phyloP scores from a whole-genome alignment of 768 basidiomycete species.

The Lactarius akahatsu region DNA sequence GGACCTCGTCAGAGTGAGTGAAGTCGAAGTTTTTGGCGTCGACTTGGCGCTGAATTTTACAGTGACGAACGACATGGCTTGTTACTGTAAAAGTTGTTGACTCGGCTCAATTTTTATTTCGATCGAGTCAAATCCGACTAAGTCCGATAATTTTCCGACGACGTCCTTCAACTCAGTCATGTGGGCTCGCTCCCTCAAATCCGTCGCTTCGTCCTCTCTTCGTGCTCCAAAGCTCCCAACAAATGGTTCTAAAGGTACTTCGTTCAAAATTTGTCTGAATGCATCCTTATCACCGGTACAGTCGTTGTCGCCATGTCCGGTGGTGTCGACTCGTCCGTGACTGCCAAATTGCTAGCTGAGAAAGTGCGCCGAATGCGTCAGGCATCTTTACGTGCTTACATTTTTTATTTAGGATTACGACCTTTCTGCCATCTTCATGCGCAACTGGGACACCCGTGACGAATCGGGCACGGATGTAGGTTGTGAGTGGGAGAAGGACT shows the following conservation, averaged over 20 bases:
- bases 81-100: not conserved
- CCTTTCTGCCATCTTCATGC: conserved; percentile 89
- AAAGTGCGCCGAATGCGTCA: conserved; percentile 42
- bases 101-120: not conserved
- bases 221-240: conserved; percentile 26
- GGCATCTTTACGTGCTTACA: not conserved
- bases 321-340: conserved; percentile 91
- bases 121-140: conserved; percentile 13
- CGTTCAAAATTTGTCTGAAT: not conserved
- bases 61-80: conserved; percentile 44
- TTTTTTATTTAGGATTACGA: conserved; percentile 61
- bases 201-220: not conserved
- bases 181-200: conserved; percentile 16
- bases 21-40: conserved; percentile 39
- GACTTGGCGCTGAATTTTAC: conserved; percentile 45
- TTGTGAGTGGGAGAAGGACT: conserved; percentile 96
- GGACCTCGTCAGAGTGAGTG: conserved; percentile 45
- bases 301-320: conserved; percentile 94
- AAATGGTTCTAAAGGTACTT: conserved; percentile 36
- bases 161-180: conserved; percentile 14
- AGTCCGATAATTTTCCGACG: conserved; percentile 12
- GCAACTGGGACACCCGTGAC: conserved; percentile 91
- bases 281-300: conserved; percentile 33
- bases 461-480: conserved; percentile 76
- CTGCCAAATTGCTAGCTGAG: conserved; percentile 72